Percentiles rank a stretch among this genome's conserved stretches.
phyloP scores from a whole-genome alignment of 1,139 yeast species.

The Chernovozyma aurita region DNA sequence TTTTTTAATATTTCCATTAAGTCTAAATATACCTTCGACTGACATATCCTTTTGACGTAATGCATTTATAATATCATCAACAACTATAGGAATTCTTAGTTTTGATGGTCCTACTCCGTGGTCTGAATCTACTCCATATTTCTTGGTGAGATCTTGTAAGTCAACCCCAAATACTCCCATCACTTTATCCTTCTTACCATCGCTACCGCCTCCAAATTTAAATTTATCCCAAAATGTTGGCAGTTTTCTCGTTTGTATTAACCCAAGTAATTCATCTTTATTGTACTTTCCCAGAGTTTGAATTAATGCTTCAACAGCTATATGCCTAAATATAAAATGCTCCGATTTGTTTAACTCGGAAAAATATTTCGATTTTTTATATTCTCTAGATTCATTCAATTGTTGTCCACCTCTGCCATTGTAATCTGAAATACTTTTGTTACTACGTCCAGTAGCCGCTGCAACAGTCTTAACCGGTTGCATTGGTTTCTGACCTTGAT shows the following conservation, averaged over 20 bases:
- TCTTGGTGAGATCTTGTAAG: conserved; percentile 62
- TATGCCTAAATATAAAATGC: conserved; percentile 58
- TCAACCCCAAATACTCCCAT: conserved; percentile 73
- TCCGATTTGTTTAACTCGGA: conserved; percentile 68
- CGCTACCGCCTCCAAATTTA: conserved; percentile 31
- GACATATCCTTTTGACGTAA: conserved; percentile 92
- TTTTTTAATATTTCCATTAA: conserved; percentile 90
- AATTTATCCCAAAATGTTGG: conserved; percentile 76
- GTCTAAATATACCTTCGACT: conserved; percentile 93
- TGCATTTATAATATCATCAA: conserved; percentile 82
- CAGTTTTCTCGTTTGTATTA: conserved; percentile 54
- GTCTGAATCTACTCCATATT: conserved; percentile 82
- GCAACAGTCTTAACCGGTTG: conserved; percentile 25
- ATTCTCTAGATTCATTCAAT: not conserved
- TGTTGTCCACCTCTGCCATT: not conserved
- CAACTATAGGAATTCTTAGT: conserved; percentile 75
- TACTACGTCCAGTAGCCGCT: conserved; percentile 14
- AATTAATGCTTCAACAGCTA: conserved; percentile 62
- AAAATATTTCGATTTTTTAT: conserved; percentile 44
- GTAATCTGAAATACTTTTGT: conserved; percentile 6
- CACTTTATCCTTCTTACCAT: conserved; percentile 23
- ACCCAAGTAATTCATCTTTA: conserved; percentile 48
- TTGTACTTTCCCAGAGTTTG: conserved; percentile 34
- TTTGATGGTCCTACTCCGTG: conserved; percentile 83
- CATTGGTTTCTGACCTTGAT: conserved; percentile 35